phyloP scores from a whole-genome alignment of 306 rosid genomes.

The Cicer judaicum region DNA sequence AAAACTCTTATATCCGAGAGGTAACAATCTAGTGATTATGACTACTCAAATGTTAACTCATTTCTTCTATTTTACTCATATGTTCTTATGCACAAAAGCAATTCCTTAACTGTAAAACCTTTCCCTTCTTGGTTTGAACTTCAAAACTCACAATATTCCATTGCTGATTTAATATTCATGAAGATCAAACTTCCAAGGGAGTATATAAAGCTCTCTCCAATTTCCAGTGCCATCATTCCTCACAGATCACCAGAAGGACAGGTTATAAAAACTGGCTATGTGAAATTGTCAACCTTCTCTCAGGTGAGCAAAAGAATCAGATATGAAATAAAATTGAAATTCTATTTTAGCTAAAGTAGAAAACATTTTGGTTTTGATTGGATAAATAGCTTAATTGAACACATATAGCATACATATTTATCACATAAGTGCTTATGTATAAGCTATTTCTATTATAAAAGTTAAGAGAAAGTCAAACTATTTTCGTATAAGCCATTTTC shows the following conservation, averaged over 20 bases:
- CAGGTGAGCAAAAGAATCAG: conserved; percentile 60
- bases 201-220: conserved; percentile 83
- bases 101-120: neutral
- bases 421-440: no score
- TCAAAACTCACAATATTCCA: neutral
- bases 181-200: conserved; percentile 90
- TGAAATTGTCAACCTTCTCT: conserved; percentile 82
- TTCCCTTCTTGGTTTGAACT: conserved; percentile 22
- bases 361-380: neutral
- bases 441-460: no score
- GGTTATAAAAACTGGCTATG: conserved; percentile 81
- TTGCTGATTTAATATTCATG: conserved; percentile 37
- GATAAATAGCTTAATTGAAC: no score
- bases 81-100: conserved; percentile 22
- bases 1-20: conserved; percentile 63
- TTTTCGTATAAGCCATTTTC: no score
- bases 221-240: conserved; percentile 80
- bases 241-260: conserved; percentile 76
- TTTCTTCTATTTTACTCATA: conserved; percentile 28
- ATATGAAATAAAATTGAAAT: neutral
- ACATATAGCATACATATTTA: no score
- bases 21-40: conserved; percentile 50
- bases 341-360: neutral
- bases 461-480: no score
- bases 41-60: conserved; percentile 13